Evolutionary conservation across 108 stramenopile species (phyloP).

Genomic region (Mayamaea pseudoterrestris): DNA sequence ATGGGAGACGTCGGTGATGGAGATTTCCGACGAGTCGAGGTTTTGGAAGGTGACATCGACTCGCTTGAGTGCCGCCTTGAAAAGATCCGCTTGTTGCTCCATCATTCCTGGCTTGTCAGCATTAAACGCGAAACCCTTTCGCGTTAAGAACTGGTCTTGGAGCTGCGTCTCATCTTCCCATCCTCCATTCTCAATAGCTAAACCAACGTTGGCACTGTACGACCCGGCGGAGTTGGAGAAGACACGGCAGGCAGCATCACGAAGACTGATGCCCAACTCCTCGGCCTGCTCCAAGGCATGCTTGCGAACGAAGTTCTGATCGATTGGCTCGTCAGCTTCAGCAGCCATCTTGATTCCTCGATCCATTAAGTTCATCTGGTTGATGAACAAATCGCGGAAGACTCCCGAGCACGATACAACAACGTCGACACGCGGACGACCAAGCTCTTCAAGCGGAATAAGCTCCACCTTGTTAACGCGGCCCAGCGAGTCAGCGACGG

Average conservation of each 20-base stretch:
- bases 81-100: constrained; percentile 89
- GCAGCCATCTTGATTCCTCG: constrained; percentile 96
- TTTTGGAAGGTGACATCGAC: constrained; percentile 97
- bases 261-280: constrained; percentile 74
- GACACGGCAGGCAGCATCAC: constrained; percentile 89
- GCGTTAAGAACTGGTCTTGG: constrained; percentile 89
- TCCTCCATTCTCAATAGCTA: constrained; percentile 96
- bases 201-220: constrained; percentile 94
- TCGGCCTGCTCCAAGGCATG: constrained; percentile 88
- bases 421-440: constrained; percentile 92
- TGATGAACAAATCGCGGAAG: constrained; percentile 98
- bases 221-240: constrained; percentile 96
- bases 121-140: constrained; percentile 95
- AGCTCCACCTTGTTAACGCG: constrained; percentile 97
- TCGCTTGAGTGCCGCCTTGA: constrained; percentile 87
- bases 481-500: constrained; percentile 88
- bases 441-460: constrained; percentile 92
- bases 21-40: constrained; percentile 93
- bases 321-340: constrained; percentile 88
- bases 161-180: constrained; percentile 92
- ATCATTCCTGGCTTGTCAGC: constrained; percentile 97
- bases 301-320: constrained; percentile 91
- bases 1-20: constrained; percentile 93
- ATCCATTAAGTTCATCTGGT: constrained; percentile 98
- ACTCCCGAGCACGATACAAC: constrained; percentile 96